Base-by-base conservation (phyloP, 129 eudicot genomes). In the Pulicaria dysenterica region DNA sequence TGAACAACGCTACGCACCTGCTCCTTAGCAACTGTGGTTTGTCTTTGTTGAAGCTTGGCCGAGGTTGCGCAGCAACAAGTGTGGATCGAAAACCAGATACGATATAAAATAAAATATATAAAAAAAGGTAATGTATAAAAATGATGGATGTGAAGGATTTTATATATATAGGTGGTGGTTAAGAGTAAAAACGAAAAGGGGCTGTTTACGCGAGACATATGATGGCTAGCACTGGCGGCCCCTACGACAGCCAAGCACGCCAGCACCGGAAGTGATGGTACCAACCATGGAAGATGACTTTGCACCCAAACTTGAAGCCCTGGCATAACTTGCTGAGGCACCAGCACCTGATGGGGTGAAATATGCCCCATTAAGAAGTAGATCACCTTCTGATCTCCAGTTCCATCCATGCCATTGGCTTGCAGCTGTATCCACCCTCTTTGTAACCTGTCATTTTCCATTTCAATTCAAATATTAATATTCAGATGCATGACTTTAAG, bases 321-420 rank as follows among this genome's bases (percentile, higher is more conserved):
- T 83, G 17, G 96, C 96, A 59, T 90, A 90, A 84, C 87, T 85
- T 50, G 85, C 59, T 15, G 95, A 81, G 74, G 95, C 91, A 40
- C 96, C 95, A 14, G 87, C 91, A 45, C 96, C 96, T 31, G 96
- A 90, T 64, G 91, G 86, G 7, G 80, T 85, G 75, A 90, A 90
- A 71, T 81, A 90, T 34, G 96, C 96, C 34, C 96, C 96, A 15
- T 90, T 90, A 12, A 90, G 89, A 66, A 90, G 71, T 50, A 90
- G 50, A 73, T 90, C 96, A 39, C 96, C 96, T 64, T 90, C 96
- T 47, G 96, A 90, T 66, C 96, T 87, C 96, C 96, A 90, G 55
- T 90, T 90, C 96, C 96, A 90, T 9, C 91, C 90, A 43, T 85
- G 80, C 96, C 96, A 90, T 54, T 81, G 73, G 63, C 73, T 54